Evolutionary conservation across 768 basidiomycete species (phyloP).

Genomic region (Lactarius sp.): DNA sequence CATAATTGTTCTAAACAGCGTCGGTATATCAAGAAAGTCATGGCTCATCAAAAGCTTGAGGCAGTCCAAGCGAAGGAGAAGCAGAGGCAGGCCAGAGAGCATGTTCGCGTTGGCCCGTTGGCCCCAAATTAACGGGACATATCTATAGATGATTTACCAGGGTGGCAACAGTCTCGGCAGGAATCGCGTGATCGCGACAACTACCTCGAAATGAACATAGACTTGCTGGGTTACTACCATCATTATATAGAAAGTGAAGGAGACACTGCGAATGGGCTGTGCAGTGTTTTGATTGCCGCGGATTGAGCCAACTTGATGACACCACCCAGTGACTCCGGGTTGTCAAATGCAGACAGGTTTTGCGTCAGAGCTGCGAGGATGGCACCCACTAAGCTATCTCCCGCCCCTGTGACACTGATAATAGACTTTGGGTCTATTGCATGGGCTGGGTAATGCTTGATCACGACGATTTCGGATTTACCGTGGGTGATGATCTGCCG

Average conservation of each 20-base stretch:
- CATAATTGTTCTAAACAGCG: constrained; percentile 35
- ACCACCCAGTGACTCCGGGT: constrained; percentile 40
- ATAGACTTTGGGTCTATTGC: constrained; percentile 32
- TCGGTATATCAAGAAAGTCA: constrained; percentile 51
- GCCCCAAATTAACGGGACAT: constrained; percentile 21
- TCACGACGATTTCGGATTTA: constrained; percentile 43
- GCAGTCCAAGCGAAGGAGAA: constrained; percentile 44
- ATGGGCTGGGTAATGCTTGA: constrained; percentile 72
- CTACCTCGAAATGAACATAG: background rate
- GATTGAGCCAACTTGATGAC: constrained; percentile 55
- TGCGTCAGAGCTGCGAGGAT: constrained; percentile 59
- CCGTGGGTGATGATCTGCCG: constrained; percentile 53
- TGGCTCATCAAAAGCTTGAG: constrained; percentile 36
- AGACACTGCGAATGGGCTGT: constrained; percentile 60
- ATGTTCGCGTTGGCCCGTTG: constrained; percentile 58
- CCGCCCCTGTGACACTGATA: constrained; percentile 85
- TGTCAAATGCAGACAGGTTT: constrained; percentile 41
- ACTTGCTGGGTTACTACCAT: background rate
- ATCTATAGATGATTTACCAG: background rate
- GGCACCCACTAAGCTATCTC: constrained; percentile 85
- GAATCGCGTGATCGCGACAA: background rate
- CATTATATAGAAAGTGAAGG: constrained; percentile 43
- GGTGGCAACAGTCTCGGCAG: background rate
- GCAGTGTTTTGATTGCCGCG: constrained; percentile 58
- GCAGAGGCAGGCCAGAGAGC: constrained; percentile 45